Conservation (phyloP, 768 basidiomycete genomes). For the Lactarius sanguifluus region DNA sequence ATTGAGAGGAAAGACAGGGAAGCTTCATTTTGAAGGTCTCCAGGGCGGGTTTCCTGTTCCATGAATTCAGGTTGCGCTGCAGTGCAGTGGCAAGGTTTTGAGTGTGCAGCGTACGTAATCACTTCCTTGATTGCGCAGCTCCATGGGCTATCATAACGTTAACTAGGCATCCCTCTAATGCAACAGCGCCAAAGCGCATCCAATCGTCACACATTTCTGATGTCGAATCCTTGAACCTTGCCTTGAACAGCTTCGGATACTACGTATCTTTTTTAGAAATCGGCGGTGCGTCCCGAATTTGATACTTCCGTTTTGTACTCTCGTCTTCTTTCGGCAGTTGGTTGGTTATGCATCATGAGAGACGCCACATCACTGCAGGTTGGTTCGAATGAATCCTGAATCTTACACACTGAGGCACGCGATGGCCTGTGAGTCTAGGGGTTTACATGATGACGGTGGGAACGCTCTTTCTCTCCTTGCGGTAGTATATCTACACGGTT, state of each 20-base stretch:
- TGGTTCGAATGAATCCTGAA: background rate
- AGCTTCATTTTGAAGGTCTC: constrained; percentile 6
- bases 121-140: background rate
- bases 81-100: background rate
- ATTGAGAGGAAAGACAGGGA: background rate
- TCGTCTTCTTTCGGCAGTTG: constrained; percentile 15
- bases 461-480: constrained; percentile 21
- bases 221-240: background rate
- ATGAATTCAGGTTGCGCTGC: background rate
- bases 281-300: constrained; percentile 22
- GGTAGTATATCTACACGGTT: constrained; percentile 19
- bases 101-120: constrained; percentile 16
- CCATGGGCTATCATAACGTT: background rate
- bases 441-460: constrained; percentile 19
- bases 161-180: background rate
- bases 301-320: background rate
- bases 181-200: constrained; percentile 9
- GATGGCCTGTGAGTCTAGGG: background rate
- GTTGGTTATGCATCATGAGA: constrained; percentile 20
- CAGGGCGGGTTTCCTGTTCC: background rate
- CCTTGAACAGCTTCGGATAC: constrained; percentile 21
- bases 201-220: background rate
- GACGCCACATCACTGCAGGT: constrained; percentile 21
- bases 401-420: background rate
- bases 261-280: constrained; percentile 28